A percentile compares a stretch with the other conserved stretches of the same genome.
Conservation (phyloP, 2,329 filamentous ascomycete genomes). For the Didymella exigua region DNA sequence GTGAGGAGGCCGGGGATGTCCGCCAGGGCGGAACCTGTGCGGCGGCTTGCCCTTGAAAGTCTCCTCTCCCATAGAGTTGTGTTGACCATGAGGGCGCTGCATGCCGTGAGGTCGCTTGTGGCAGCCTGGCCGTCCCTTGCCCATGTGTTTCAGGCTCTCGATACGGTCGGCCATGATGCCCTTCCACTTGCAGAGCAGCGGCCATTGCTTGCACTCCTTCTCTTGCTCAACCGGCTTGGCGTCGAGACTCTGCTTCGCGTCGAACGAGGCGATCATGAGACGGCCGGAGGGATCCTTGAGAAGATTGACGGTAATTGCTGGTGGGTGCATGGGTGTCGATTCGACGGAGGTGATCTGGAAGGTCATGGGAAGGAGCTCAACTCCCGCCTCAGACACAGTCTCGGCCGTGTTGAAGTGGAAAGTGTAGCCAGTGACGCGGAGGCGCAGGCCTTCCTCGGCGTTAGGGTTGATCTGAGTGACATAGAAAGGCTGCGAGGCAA, state of each 20-base stretch:
- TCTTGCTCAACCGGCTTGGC: slow-evolving; percentile 26
- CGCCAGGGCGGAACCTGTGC: slow-evolving; percentile 39
- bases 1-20: slow-evolving; percentile 31
- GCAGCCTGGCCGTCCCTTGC: slow-evolving; percentile 38
- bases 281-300: slow-evolving; percentile 46
- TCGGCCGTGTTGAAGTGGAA: slow-evolving; percentile 44
- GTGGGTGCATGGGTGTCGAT: slow-evolving; percentile 36
- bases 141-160: slow-evolving; percentile 43
- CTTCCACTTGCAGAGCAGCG: slow-evolving; percentile 52
- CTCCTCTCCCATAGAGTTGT: slow-evolving; percentile 42
- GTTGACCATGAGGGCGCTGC: slow-evolving; percentile 29
- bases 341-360: slow-evolving; percentile 46
- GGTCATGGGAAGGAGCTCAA: slow-evolving; percentile 48
- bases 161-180: slow-evolving; percentile 43
- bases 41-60: slow-evolving; percentile 40
- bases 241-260: slow-evolving; percentile 29
- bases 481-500: slow-evolving; percentile 38
- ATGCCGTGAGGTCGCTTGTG: slow-evolving; percentile 40
- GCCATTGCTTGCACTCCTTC: slow-evolving; percentile 46
- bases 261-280: slow-evolving; percentile 48
- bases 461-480: slow-evolving; percentile 42
- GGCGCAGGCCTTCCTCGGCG: slow-evolving; percentile 33
- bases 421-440: slow-evolving; percentile 45
- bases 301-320: slow-evolving; percentile 45
- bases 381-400: slow-evolving; percentile 44